These are phyloP conservation scores for Aspergillus persii DNA, from an alignment of 2,329 filamentous ascomycete genomes.

Conservation along the genomic window DNA sequence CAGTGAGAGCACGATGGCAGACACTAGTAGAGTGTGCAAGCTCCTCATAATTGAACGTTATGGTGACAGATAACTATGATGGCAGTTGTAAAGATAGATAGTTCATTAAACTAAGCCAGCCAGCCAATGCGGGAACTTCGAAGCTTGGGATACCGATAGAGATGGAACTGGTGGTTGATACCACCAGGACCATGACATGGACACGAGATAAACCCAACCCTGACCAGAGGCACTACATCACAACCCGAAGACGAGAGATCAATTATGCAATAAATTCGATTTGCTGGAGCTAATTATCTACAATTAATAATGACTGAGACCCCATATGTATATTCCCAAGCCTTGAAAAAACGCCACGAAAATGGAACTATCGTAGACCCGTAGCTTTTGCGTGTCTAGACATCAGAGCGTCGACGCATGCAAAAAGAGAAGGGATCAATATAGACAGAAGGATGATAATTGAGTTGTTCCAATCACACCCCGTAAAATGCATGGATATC, in stretches of 20 bases:
- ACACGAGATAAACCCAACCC: background rate
- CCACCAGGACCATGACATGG: background rate
- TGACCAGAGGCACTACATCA: background rate
- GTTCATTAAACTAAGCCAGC: no score
- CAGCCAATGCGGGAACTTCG: no score
- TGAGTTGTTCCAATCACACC: background rate
- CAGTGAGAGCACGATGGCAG: no score
- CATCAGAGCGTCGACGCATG: background rate
- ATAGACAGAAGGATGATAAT: background rate
- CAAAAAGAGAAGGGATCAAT: background rate
- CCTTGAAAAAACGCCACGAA: background rate
- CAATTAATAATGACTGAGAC: background rate
- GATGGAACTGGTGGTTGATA: no score
- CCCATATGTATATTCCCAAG: background rate
- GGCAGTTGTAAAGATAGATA: no score
- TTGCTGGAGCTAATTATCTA: background rate
- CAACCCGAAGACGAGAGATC: background rate
- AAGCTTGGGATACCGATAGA: no score
- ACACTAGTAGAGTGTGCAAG: no score
- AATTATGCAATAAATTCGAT: background rate
- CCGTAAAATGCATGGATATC: background rate
- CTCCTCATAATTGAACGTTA: no score
- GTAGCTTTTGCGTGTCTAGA: background rate
- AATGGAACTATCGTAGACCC: background rate
- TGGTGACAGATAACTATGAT: no score